Evolutionary conservation across 139 green algal genomes (phyloP), one percentile per base, ranked within the genome.

Genomic region (Asterochloris erici): DNA sequence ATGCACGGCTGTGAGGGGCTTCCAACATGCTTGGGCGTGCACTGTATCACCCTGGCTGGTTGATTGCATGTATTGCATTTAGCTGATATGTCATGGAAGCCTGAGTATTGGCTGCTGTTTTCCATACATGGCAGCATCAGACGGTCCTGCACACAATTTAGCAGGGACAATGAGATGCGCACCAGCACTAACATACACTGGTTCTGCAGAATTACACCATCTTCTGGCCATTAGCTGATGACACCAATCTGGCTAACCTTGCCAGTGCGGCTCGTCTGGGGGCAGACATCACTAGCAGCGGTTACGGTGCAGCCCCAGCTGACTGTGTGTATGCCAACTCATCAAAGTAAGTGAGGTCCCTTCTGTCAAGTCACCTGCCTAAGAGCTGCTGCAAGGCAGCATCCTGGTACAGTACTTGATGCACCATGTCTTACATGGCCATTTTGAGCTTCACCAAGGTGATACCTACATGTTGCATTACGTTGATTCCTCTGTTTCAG

Each of bases 271-370:
- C 38, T 54, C 38, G 38, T 54, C 38, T 54, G 38, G 74, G 74
- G 15, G 47, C 66, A 60, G 74, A 79, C 38, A 10, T 68, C 19
- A 11, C 27, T 0, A 17, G 11, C 28, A 16, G 21, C 14, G 68
- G 47, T 14, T 79, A 79, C 29, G 21, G 16, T 21, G 17, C 28
- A 47, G 74, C 74, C 47, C 74, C 74, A 24, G 74, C 47, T 14
- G 74, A 79, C 47, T 79, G 74, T 68, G 74, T 68, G 11, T 79
- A 79, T 16, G 38, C 29, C 47, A 79, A 79, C 74, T 68, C 74
- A 1, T 68, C 47, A 0, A 26, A 10, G 16, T 64, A 28, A 26
- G 28, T 77, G 73, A 63, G 12, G 15, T 77, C 63, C 66, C 9
- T 24, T 71, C 19, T 71, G 66, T 71, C 19, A 10, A 2, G 21